Conservation (phyloP, 441 rosid genomes). For the Biscutella auriculata region DNA sequence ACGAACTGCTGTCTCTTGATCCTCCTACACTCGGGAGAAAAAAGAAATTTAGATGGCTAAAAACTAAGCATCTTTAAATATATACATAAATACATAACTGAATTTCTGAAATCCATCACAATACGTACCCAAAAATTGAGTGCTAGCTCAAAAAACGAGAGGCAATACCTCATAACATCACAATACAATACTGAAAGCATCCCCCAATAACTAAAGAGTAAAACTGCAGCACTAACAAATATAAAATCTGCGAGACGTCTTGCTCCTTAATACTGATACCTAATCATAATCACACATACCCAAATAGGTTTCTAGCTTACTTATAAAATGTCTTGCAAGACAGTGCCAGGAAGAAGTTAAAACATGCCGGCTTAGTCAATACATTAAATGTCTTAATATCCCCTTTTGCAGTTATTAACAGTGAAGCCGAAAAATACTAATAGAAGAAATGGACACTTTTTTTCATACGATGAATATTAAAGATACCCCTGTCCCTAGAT, state of each 20-base stretch:
- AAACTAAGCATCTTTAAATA: neutral
- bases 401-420: neutral
- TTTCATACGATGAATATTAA: neutral
- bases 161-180: neutral
- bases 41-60: neutral
- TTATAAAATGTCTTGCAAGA: neutral
- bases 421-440: neutral
- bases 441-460: neutral
- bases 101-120: neutral
- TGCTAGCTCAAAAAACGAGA: neutral
- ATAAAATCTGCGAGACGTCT: neutral
- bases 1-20: slow-evolving; percentile 68
- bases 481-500: slow-evolving; percentile 12
- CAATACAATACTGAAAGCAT: neutral
- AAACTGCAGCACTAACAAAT: neutral
- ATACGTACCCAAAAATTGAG: slow-evolving; percentile 2
- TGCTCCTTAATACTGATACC: neutral
- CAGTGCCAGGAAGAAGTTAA: slow-evolving; percentile 1
- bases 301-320: neutral
- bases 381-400: neutral
- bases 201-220: neutral
- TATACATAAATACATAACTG: neutral
- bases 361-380: neutral
- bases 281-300: neutral
- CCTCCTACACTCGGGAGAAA: slow-evolving; percentile 45